A percentile compares a stretch with the other conserved stretches of the same genome.
Evolutionary conservation across 257 asterid genomes (phyloP).

Genomic region (Solanum phureja): DNA sequence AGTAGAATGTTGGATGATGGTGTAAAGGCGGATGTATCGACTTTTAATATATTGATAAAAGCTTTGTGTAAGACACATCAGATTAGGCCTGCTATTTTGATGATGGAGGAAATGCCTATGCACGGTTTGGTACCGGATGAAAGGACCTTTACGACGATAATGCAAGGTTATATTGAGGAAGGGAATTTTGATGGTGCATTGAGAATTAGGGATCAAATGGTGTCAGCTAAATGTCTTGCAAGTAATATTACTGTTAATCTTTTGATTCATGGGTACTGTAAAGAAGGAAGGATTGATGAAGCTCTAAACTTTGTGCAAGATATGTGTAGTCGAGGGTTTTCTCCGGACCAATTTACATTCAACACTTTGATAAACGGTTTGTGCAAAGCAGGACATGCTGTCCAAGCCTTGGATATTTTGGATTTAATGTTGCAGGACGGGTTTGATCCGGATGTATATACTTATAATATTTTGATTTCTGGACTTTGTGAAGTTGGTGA

Average conservation of each 20-base stretch:
- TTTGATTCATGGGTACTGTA: conserved; percentile 76
- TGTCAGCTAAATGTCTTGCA: conserved; percentile 43
- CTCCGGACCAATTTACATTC: conserved; percentile 66
- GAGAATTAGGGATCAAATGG: conserved; percentile 77
- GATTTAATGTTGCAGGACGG: conserved; percentile 84
- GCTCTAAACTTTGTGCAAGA: conserved; percentile 62
- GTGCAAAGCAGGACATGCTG: conserved; percentile 71
- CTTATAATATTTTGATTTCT: conserved; percentile 64
- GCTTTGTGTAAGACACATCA: conserved; percentile 88
- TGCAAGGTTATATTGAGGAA: conserved; percentile 83
- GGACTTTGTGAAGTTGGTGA: conserved; percentile 74
- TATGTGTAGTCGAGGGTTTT: conserved; percentile 55
- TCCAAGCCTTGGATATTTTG: conserved; percentile 64
- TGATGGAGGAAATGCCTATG: conserved; percentile 89
- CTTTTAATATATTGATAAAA: conserved; percentile 77
- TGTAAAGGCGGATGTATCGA: conserved; percentile 64
- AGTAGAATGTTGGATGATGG: conserved; percentile 47
- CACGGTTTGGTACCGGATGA: conserved; percentile 70
- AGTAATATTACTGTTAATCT: conserved; percentile 60
- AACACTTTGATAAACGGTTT: conserved; percentile 73
- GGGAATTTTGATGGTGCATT: conserved; percentile 74
- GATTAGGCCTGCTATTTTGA: conserved; percentile 77
- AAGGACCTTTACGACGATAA: conserved; percentile 75
- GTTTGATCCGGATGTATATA: conserved; percentile 65
- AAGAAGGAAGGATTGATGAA: conserved; percentile 57